Base-by-base conservation (phyloP, 257 asterid species). In the Solanum medicagineum region DNA sequence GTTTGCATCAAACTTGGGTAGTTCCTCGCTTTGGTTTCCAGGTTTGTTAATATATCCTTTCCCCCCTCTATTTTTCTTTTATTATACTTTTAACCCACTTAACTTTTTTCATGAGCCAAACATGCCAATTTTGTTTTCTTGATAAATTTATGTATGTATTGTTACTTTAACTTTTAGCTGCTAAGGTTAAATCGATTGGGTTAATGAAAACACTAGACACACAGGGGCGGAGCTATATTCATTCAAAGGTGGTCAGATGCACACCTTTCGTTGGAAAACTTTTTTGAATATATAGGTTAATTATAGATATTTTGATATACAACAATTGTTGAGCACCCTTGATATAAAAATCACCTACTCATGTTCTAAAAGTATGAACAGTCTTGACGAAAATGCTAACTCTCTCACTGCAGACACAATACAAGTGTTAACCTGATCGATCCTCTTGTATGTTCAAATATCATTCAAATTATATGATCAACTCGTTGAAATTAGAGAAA, bases 21-120 rank as follows among this genome's bases (percentile, higher is more conserved):
- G 98, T 97, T 71, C 99, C 99, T 24, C 94, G 99, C 6, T 95
- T 91, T n/a, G 98, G 99, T 81, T 97, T 97, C 70, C 98, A 96
- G 98, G 99, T 95, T 83, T 53, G 89, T 77, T 8, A 15, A 49
- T 77, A 75, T 51, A 49, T 29, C 47, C 22, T 32, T 12, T 10
- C 7, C 22, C 9, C 81, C 81, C 55, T 42, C 0, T n/a, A 73
- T 7, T 73, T 7, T 24, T n/a, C 13, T 20, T 42, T 10, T 42
- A 40, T 70, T 42, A 19, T 10, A 70, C 54, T 70, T 70, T 10
- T 40, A 70, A 19, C 80, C 10, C 10, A 0, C 10, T n/a, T 69
- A 17, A 19, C 6, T 3, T 29, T 36, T 69, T 36, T 9, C 51
- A 36, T 9, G 51, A 69, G 7, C 0, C n/a, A 8, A 36, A 9